These are phyloP conservation scores for Chrysophaeum taylorii DNA, from an alignment of 352 stramenopile species.

Conservation along the genomic window DNA sequence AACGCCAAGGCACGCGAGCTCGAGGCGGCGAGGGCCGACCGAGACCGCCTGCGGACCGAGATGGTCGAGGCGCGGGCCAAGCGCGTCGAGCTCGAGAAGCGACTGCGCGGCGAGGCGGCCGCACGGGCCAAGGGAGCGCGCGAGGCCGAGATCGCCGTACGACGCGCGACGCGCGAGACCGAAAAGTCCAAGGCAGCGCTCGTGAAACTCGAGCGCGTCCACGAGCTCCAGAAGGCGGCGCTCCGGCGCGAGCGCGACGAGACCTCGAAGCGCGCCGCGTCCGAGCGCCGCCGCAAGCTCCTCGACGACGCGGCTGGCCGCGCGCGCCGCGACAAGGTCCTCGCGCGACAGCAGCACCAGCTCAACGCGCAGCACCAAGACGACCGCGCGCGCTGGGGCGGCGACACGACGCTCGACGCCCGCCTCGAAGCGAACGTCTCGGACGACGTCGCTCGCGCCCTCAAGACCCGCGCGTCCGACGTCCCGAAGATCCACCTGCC, in stretches of 20 bases:
- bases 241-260: background rate
- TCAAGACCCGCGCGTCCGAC: background rate
- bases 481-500: too few species aligned
- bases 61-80: background rate
- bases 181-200: background rate
- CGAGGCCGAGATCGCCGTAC: background rate
- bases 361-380: too few species aligned
- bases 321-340: background rate
- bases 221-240: background rate
- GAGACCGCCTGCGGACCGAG: background rate
- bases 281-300: background rate
- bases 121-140: background rate
- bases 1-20: background rate
- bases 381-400: too few species aligned
- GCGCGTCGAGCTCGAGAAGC: conserved; percentile 9
- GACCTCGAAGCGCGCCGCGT: background rate
- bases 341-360: too few species aligned
- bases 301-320: background rate
- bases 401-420: background rate
- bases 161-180: background rate
- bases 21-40: background rate
- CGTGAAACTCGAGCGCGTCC: background rate
- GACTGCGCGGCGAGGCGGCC: background rate
- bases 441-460: background rate
- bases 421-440: background rate